Conservation (phyloP, 441 rosid species). For the Erodium moschatum region DNA sequence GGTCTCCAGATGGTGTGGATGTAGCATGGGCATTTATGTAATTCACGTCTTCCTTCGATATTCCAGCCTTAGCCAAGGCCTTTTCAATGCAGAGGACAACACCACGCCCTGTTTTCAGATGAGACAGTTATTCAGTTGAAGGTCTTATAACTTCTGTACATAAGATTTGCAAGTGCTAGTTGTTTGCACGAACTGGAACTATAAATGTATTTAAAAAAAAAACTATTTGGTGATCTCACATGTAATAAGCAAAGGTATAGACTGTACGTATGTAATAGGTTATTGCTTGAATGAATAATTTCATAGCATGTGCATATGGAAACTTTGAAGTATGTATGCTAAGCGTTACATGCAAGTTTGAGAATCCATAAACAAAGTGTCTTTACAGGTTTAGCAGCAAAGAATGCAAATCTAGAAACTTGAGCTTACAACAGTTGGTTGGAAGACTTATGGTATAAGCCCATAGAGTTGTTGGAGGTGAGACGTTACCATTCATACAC, state of each 20-base stretch:
- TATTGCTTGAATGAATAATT: background rate
- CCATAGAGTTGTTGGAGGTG: background rate
- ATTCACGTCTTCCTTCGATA: constrained; percentile 65
- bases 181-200: no score
- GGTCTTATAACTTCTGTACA: no score
- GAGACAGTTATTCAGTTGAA: background rate
- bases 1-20: constrained; percentile 82
- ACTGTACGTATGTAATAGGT: background rate
- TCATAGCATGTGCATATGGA: background rate
- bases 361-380: background rate
- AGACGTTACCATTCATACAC: background rate
- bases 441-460: background rate
- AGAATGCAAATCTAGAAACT: background rate
- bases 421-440: background rate
- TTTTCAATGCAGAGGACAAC: constrained; percentile 74
- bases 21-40: constrained; percentile 96
- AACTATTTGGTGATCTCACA: background rate
- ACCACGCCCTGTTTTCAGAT: constrained; percentile 51
- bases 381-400: background rate
- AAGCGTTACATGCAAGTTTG: background rate
- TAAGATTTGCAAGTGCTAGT: no score
- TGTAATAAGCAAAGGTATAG: background rate
- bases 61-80: constrained; percentile 69
- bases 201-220: background rate
- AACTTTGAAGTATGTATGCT: background rate